A percentile compares a stretch with the other conserved stretches of the same genome.
Conservation (phyloP, 1,139 yeast species). For the Blastobotrys aristatus region DNA sequence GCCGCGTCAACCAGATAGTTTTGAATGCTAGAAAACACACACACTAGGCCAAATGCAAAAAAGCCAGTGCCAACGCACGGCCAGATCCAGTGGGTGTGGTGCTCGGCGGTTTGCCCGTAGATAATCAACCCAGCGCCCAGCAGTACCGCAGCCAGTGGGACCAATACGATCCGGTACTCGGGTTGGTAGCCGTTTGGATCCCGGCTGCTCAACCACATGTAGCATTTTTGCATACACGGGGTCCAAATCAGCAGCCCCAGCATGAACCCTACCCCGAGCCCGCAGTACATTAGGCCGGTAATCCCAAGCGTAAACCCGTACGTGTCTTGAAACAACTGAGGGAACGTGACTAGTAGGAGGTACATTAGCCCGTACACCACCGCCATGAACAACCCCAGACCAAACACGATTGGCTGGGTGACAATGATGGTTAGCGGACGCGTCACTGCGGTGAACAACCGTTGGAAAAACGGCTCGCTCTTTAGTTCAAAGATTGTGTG, state of each 20-base stretch:
- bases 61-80: conserved; percentile 52
- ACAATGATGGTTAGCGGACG: conserved; percentile 51
- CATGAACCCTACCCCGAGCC: conserved; percentile 50
- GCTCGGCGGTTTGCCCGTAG: conserved; percentile 62
- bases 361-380: conserved; percentile 61
- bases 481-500: conserved; percentile 54
- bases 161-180: conserved; percentile 48
- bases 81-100: conserved; percentile 47
- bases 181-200: conserved; percentile 55
- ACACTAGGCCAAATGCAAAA: conserved; percentile 54
- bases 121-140: conserved; percentile 52
- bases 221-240: conserved; percentile 38
- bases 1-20: conserved; percentile 56
- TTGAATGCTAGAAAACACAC: conserved; percentile 56
- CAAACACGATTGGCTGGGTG: conserved; percentile 59
- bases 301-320: conserved; percentile 49
- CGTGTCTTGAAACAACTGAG: conserved; percentile 43
- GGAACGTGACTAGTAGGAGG: conserved; percentile 55
- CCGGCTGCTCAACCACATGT: conserved; percentile 34
- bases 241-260: conserved; percentile 47
- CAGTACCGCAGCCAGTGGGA: conserved; percentile 42
- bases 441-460: conserved; percentile 35
- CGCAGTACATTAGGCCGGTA: conserved; percentile 53
- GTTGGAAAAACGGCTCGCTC: conserved; percentile 22
- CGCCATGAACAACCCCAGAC: conserved; percentile 58